Conservation (phyloP, 331 rosid species). For the Prunus yedoensis region DNA sequence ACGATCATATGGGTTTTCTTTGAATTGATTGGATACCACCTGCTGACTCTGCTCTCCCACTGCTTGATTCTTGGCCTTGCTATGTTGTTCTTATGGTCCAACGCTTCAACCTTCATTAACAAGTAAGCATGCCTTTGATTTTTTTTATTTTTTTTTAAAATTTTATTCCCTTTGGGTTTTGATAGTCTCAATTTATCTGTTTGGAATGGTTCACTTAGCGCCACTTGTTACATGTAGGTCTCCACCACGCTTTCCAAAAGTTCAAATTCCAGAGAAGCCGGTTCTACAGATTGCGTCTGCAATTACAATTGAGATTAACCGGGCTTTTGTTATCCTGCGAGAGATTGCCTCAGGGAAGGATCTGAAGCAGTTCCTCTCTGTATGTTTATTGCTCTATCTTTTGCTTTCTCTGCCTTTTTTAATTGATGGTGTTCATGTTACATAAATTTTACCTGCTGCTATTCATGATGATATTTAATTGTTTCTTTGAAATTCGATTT, state of each 20-base stretch:
- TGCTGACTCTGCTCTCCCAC: conserved; percentile 77
- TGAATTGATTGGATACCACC: conserved; percentile 72
- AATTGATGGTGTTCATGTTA: neutral
- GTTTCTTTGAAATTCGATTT: neutral
- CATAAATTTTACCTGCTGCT: neutral
- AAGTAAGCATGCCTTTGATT: conserved; percentile 61
- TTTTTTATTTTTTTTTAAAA: neutral
- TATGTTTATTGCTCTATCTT: conserved; percentile 35
- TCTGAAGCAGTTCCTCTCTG: conserved; percentile 78
- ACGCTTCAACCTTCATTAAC: conserved; percentile 73
- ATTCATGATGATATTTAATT: neutral
- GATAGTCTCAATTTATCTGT: neutral
- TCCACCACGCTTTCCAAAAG: conserved; percentile 69
- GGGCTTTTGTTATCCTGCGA: conserved; percentile 53
- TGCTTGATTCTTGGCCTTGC: conserved; percentile 58
- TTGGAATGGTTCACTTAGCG: conserved; percentile 1
- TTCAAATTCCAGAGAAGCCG: conserved; percentile 75
- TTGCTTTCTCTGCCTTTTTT: neutral
- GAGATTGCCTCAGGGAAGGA: conserved; percentile 88
- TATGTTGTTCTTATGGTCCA: conserved; percentile 78
- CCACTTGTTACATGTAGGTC: conserved; percentile 41
- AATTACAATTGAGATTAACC: conserved; percentile 63
- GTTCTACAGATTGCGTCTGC: conserved; percentile 65
- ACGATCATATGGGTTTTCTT: conserved; percentile 78
- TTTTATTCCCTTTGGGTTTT: neutral